A percentile compares a stretch with the other conserved stretches of the same genome.
phyloP scores from a whole-genome alignment of 352 stramenopile genomes.

The Plasmopara viticola region DNA sequence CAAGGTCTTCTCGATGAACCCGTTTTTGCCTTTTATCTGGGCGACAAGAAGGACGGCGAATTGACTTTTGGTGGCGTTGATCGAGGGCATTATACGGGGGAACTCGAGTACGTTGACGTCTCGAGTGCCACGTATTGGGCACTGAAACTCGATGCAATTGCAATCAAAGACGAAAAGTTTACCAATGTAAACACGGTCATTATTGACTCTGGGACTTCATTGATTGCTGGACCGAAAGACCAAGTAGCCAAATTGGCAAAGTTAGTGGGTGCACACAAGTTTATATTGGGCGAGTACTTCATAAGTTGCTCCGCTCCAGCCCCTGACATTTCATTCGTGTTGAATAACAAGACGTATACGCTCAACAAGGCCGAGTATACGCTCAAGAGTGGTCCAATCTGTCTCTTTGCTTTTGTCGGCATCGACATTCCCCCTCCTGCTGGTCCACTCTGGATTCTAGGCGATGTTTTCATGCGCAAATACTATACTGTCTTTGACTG shows the following conservation, averaged over 20 bases:
- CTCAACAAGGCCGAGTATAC: conserved; percentile 92
- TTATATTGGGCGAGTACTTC: conserved; percentile 92
- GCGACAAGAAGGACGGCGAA: conserved; percentile 75
- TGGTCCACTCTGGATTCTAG: conserved; percentile 83
- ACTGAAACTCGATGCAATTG: conserved; percentile 62
- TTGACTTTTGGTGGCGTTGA: conserved; percentile 80
- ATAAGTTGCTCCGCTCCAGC: conserved; percentile 89
- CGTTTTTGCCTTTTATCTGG: conserved; percentile 96
- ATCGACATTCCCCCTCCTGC: conserved; percentile 88
- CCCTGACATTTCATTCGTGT: conserved; percentile 90
- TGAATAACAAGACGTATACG: conserved; percentile 89
- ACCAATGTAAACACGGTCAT: conserved; percentile 79
- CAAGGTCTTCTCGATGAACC: conserved; percentile 80
- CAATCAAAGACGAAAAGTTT: conserved; percentile 52
- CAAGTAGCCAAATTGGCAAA: conserved; percentile 85
- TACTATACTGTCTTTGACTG: conserved; percentile 94
- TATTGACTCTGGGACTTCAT: conserved; percentile 94
- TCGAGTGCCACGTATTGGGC: conserved; percentile 68
- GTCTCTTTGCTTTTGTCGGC: conserved; percentile 94
- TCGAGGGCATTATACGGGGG: conserved; percentile 90
- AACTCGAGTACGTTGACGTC: conserved; percentile 88
- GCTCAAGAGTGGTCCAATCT: conserved; percentile 87
- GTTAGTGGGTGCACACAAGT: conserved; percentile 83
- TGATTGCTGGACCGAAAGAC: conserved; percentile 90
- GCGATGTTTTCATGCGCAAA: conserved; percentile 94